Evolutionary conservation across 805 yeast species (phyloP), one percentile per base, ranked within the genome.

Genomic region (Hanseniaspora valbyensis): DNA sequence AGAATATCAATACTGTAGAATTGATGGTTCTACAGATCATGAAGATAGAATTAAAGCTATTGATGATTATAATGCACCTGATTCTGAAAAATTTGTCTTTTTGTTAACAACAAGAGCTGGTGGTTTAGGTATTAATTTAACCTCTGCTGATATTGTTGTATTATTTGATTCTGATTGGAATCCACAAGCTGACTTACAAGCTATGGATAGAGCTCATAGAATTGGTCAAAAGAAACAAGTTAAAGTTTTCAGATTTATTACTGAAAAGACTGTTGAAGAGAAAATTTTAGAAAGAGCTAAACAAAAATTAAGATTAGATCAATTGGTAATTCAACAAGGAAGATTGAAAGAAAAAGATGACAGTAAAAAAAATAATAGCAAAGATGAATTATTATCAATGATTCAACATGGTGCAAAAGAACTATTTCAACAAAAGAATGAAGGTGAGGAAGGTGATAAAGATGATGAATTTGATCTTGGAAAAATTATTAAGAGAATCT

Each of bases 121-220:
- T 66, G 95, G 95, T 10, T 72, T 87, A 62, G 94, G 94, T 66
- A 83, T 83, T 59, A 83, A 83, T 61, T 71, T 83, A 59, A 83
- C 92, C 3, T 69, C 80, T n/a, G 92, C 92, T 1, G 89, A 83
- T 63, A 71, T 80, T 55, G 94, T 83, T 42, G 75, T 83, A 2
- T 64, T 83, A 41, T 83, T 71, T 61, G 94, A 83, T 65, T 80
- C 88, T 2, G 94, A 83, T 63, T 83, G 94, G 94, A 83, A 83
- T 57, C 94, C 94, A 1, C 94, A 83, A 61, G 92, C 90, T 3
- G 94, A 83, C 71, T 72, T 83, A 56, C 94, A 83, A 65, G 90
- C 90, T 1, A 83, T 83, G 92, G 94, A 83, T 62, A 74, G 94
- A 69, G 92, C 92, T 0, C 94, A 83, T 65, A 75, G 94, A 71